Percentiles rank a stretch among this genome's conserved stretches.
Conservation (phyloP, 805 yeast species). For the Suhomyces xylopsoci region DNA sequence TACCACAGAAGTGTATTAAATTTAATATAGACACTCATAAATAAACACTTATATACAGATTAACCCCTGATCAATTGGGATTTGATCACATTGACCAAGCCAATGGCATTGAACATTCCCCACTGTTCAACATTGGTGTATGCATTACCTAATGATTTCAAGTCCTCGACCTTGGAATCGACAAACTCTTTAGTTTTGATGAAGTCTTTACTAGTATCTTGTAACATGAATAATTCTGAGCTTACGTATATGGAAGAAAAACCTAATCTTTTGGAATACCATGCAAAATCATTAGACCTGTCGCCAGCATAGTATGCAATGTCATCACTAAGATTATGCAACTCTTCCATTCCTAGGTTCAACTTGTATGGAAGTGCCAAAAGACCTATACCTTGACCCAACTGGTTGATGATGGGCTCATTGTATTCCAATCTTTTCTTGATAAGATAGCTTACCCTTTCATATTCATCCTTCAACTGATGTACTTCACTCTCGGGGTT, state of each 20-base stretch:
- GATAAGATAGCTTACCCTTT: constrained; percentile 43
- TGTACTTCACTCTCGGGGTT: constrained; percentile 28
- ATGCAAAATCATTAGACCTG: constrained; percentile 72
- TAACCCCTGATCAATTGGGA: constrained; percentile 67
- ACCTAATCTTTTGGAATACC: constrained; percentile 87
- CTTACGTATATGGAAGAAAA: constrained; percentile 69
- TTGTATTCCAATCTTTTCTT: constrained; percentile 53
- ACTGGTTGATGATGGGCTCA: constrained; percentile 40
- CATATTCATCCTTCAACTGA: constrained; percentile 30
- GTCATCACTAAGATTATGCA: constrained; percentile 79
- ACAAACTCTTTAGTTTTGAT: constrained; percentile 63
- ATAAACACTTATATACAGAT: not conserved
- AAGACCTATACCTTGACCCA: constrained; percentile 54
- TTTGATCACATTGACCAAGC: constrained; percentile 63
- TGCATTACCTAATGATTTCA: constrained; percentile 54
- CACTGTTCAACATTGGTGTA: constrained; percentile 74
- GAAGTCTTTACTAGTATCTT: constrained; percentile 59
- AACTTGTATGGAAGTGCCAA: constrained; percentile 65
- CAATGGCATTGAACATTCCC: constrained; percentile 64
- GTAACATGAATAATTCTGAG: constrained; percentile 76
- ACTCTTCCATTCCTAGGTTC: constrained; percentile 55
- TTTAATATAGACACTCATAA: not conserved
- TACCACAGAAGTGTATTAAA: not conserved
- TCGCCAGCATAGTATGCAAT: constrained; percentile 79
- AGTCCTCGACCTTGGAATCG: constrained; percentile 51